Base-by-base conservation (phyloP, 2,329 filamentous ascomycete genomes). In the Cucurbitaria berberidis region DNA sequence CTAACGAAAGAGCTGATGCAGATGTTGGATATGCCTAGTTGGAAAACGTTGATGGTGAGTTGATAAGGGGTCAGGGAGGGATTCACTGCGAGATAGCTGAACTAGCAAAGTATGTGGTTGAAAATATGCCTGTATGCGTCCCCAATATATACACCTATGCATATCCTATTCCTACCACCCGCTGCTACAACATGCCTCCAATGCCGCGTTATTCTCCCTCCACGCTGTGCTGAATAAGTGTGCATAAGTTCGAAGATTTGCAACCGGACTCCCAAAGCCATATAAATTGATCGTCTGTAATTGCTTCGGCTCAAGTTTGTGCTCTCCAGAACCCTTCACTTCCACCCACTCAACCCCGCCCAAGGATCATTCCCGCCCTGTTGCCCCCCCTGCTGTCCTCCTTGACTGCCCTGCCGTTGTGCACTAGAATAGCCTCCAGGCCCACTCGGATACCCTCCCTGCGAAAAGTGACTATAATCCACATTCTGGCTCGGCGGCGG, bases 311-410 rank as follows among this genome's bases (percentile, higher is more conserved):
- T 34, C 15, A 16, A 8, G 13, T 8, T 16, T 30, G 10, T 9
- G 13, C 30, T n/a, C 16, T 34, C 30, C 5, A 5, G 16, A 5
- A n/a, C 30, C 15, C 24, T 35, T 57, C 45, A 89, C 72, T 88
- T 89, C 87, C 87, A 90, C 40, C 82, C 84, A 76, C 83, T 88
- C 62, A 91, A 72, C 4, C 87, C 88, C 15, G 87, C 86, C 87
- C 87, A 91, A 7, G 87, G 88, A 78, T 91, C 86, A 44, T 56
- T 63, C 56, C 36, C 55, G 35, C 50, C 48, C 36, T 39, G 36
- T 13, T 39, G 36, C 13, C 69, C 64, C 43, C 73, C 30, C 16
- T 34, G 30, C 13, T 34, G 30, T n/a, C 69, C 64, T 45, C 74
- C 68, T 60, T 74, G 70, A 59, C 77, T 75, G 27, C 55, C 48